Conservation (phyloP, 805 yeast species). For the Cyberlindnera sargentensis region DNA sequence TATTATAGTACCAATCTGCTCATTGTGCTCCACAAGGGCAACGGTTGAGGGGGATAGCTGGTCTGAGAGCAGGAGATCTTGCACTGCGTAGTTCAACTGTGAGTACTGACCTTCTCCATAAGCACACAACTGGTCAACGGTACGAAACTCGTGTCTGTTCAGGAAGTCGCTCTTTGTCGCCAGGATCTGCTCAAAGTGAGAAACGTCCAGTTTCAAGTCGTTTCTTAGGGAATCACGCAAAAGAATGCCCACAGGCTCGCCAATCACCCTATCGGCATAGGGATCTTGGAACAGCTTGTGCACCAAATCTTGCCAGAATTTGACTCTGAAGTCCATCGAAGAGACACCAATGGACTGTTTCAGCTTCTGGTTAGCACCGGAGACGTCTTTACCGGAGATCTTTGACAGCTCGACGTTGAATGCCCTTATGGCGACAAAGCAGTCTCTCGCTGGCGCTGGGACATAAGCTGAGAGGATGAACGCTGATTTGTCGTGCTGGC, state of each 20-base stretch:
- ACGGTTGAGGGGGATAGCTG: constrained; percentile 50
- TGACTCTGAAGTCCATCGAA: constrained; percentile 43
- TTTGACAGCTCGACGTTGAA: constrained; percentile 59
- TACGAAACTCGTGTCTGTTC: constrained; percentile 37
- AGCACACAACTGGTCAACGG: constrained; percentile 54
- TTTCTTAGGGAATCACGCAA: constrained; percentile 44
- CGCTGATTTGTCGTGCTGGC: constrained; percentile 50
- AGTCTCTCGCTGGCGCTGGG: constrained; percentile 56
- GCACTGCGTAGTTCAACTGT: constrained; percentile 62
- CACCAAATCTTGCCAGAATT: constrained; percentile 67
- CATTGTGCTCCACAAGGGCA: constrained; percentile 39
- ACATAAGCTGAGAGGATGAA: constrained; percentile 60
- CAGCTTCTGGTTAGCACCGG: constrained; percentile 28
- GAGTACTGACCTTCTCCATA: constrained; percentile 78
- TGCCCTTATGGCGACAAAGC: constrained; percentile 56
- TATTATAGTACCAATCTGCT: constrained; percentile 34
- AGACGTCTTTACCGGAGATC: constrained; percentile 22
- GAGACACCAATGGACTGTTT: constrained; percentile 16
- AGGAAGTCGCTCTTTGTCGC: constrained; percentile 51
- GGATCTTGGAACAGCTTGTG: constrained; percentile 37
- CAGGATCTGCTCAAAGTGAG: constrained; percentile 52
- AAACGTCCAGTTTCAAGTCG: constrained; percentile 43
- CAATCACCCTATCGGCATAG: constrained; percentile 30
- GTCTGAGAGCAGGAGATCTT: constrained; percentile 51
- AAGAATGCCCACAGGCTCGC: constrained; percentile 61